These are phyloP conservation scores for Gremmenia infestans DNA, from an alignment of 2,329 filamentous ascomycete species.

Conservation along the genomic window DNA sequence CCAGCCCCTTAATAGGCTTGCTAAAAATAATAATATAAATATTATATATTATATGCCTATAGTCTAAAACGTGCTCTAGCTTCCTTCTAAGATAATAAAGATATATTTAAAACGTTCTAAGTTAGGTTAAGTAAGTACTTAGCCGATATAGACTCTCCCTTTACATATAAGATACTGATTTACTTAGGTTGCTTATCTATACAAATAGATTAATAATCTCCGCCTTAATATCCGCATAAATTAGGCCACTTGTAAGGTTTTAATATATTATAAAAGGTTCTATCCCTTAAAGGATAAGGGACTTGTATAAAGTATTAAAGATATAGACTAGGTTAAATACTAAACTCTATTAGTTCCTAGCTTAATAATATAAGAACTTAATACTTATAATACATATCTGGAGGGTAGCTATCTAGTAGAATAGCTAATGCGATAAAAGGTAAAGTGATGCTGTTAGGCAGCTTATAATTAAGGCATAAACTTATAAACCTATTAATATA, in stretches of 20 bases:
- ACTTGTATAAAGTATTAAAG: conserved; percentile 18
- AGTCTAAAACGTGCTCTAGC: conserved; percentile 24
- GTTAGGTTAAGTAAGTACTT: no score
- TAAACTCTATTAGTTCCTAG: conserved; percentile 2
- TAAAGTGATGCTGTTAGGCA: conserved; percentile 12
- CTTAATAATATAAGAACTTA: conserved; percentile 1
- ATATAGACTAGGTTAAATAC: conserved; percentile 16
- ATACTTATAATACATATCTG: conserved; percentile 19
- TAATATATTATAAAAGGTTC: conserved; percentile 7
- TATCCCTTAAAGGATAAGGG: conserved; percentile 14
- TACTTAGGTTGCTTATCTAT: no score
- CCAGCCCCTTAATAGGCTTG: conserved; percentile 8
- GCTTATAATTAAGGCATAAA: conserved; percentile 7
- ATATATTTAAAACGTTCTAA: not conserved
- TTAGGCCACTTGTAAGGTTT: conserved; percentile 1
- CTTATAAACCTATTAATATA: conserved; percentile 12
- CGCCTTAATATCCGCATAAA: not conserved
- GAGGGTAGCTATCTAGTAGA: conserved; percentile 19
- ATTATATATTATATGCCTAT: conserved; percentile 33
- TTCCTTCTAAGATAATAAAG: conserved; percentile 14
- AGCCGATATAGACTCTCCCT: no score
- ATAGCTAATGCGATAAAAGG: conserved; percentile 17
- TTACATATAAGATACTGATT: no score
- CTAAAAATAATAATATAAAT: conserved; percentile 29
- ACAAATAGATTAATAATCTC: no score